Conservation (phyloP, 108 stramenopile genomes). For the Hondaea fermentalgiana region DNA sequence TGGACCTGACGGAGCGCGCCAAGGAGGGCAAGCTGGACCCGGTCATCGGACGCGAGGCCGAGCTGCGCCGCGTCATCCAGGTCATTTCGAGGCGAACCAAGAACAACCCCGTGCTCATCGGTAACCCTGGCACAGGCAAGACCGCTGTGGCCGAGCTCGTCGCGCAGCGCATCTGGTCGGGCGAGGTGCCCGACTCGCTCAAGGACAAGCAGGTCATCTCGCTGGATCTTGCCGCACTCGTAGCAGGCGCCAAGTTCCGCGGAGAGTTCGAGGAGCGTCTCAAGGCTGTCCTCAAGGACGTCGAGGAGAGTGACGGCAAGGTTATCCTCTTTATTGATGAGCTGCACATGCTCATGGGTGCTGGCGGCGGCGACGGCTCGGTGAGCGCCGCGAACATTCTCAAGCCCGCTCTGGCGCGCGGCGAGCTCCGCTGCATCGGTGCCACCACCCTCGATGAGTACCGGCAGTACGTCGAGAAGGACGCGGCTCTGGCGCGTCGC, state of each 20-base stretch:
- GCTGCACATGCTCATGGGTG: slow-evolving; percentile 88
- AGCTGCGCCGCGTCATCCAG: slow-evolving; percentile 71
- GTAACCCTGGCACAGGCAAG: slow-evolving; percentile 90
- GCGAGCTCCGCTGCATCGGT: slow-evolving; percentile 92
- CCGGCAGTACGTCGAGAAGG: slow-evolving; percentile 82
- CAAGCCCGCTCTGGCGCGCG: slow-evolving; percentile 91
- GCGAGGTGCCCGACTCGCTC: slow-evolving; percentile 85
- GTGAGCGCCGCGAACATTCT: slow-evolving; percentile 96
- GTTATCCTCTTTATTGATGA: slow-evolving; percentile 95
- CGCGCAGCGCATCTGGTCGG: slow-evolving; percentile 78
- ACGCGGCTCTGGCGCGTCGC: slow-evolving; percentile 89
- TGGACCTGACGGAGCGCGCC: slow-evolving; percentile 86
- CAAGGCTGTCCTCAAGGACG: slow-evolving; percentile 87
- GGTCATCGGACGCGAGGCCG: slow-evolving; percentile 79
- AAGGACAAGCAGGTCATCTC: slow-evolving; percentile 71
- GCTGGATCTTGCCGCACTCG: slow-evolving; percentile 87
- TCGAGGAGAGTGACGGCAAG: slow-evolving; percentile 67
- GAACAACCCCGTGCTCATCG: slow-evolving; percentile 90
- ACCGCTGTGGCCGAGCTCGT: slow-evolving; percentile 83
- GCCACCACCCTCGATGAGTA: slow-evolving; percentile 94
- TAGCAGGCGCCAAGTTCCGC: slow-evolving; percentile 93
- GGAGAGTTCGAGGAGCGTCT: slow-evolving; percentile 97
- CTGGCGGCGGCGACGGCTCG: slow-evolving; percentile 78
- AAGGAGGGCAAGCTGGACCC: slow-evolving; percentile 87
- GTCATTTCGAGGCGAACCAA: slow-evolving; percentile 87